phyloP scores from a whole-genome alignment of 2,329 filamentous ascomycete species.

The Herpotrichia juniperi region DNA sequence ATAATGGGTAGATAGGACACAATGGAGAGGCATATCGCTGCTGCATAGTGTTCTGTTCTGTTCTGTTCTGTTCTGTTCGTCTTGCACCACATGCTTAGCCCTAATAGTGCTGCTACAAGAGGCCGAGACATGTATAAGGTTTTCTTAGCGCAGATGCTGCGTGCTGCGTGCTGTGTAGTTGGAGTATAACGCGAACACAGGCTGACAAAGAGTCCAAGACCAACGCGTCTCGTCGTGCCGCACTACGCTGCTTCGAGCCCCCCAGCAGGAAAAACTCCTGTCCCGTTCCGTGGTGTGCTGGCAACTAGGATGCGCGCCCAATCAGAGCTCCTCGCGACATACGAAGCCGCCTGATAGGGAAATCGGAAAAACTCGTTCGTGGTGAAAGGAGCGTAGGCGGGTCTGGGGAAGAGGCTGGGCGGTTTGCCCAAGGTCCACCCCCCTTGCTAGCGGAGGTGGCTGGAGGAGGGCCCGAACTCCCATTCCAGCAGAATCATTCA shows the following conservation, averaged over 20 bases:
- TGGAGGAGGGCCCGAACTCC: neutral
- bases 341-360: constrained; percentile 1
- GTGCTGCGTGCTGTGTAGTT: too few relatives aligned
- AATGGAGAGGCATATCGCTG: too few relatives aligned
- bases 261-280: constrained; percentile 5
- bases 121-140: too few relatives aligned
- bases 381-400: constrained; percentile 3
- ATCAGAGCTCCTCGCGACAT: constrained; percentile 4
- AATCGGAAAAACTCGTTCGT: constrained; percentile 11
- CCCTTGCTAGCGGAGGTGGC: constrained; percentile 1
- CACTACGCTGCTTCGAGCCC: constrained; percentile 6
- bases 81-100: too few relatives aligned
- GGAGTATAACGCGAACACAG: too few relatives aligned
- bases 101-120: too few relatives aligned
- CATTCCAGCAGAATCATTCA: constrained; percentile 7
- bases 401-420: constrained; percentile 22
- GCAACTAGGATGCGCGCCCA: constrained; percentile 11
- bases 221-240: neutral
- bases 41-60: too few relatives aligned
- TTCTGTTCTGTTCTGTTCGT: too few relatives aligned
- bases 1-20: too few relatives aligned
- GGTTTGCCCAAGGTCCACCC: constrained; percentile 7
- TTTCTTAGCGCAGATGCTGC: too few relatives aligned
- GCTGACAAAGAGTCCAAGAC: too few relatives aligned
- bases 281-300: constrained; percentile 11